These are phyloP conservation scores for Arabidopsis lyrata DNA, from an alignment of 441 rosid genomes.

Conservation along the genomic window DNA sequence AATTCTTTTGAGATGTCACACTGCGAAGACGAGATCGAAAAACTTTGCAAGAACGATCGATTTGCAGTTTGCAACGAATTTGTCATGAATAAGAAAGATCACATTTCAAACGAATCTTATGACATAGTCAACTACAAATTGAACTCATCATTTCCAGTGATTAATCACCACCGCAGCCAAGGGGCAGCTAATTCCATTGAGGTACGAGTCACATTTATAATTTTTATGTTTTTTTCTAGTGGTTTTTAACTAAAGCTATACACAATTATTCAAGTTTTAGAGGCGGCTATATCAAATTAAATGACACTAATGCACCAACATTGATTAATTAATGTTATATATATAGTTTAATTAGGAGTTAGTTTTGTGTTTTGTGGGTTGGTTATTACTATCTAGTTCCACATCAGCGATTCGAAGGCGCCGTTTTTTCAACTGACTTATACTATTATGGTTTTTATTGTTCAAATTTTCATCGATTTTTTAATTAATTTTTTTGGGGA, in stretches of 20 bases:
- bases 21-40: slow-evolving; percentile 44
- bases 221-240: not conserved
- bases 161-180: slow-evolving; percentile 51
- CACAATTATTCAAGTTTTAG: slow-evolving; percentile 13
- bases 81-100: slow-evolving; percentile 40
- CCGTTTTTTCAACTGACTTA: not conserved
- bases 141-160: slow-evolving; percentile 47
- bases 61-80: slow-evolving; percentile 18
- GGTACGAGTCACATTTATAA: slow-evolving; percentile 37
- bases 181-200: slow-evolving; percentile 52
- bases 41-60: slow-evolving; percentile 40
- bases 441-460: slow-evolving; percentile 4
- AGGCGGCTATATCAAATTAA: slow-evolving; percentile 10
- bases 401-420: slow-evolving; percentile 5
- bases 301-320: slow-evolving; percentile 11
- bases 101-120: slow-evolving; percentile 48
- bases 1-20: slow-evolving; percentile 44
- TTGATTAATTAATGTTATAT: slow-evolving; percentile 7
- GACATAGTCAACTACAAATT: slow-evolving; percentile 45
- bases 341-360: slow-evolving; percentile 2
- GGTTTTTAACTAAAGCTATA: not conserved
- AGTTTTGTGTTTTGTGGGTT: slow-evolving; percentile 1
- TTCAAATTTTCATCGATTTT: not conserved
- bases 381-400: slow-evolving; percentile 9
- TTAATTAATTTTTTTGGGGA: not conserved